Base-by-base conservation (phyloP, 139 green algal species). In the Mychonastes homosphaera region DNA sequence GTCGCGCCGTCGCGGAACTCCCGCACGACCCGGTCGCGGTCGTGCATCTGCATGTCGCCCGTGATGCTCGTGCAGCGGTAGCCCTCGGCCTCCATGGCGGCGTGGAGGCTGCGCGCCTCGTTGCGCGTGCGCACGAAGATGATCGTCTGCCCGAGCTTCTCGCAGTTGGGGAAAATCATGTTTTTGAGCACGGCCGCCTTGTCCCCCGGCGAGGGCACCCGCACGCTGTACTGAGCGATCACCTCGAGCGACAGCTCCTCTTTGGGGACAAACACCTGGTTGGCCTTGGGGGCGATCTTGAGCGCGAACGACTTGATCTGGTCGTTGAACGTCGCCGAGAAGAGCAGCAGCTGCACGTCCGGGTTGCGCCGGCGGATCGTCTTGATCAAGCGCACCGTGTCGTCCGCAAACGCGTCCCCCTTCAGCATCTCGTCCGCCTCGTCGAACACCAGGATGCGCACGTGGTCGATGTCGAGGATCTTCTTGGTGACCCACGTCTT, bases 341-440 rank as follows among this genome's bases (percentile, higher is more conserved):
- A 98, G 16, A 98, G 74, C 67, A 98, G 79, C 70, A 82, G 59
- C 52, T 82, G 75, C 29, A 77, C 62, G 43, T 69, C 58, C 2
- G 70, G 70, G 65, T 79, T 79, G 48, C 67, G 69, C 64, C 77
- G 75, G 19, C 75, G 68, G 38, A 78, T 77, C 21, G 53, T 69
- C 40, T 71, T 73, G 44, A 82, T 79, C 10, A 82, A 57, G 2
- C 75, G 68, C 58, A 83, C 53, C 56, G 83, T 89, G 71, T 96
- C 89, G 60, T 95, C 86, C 6, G 78, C 81, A 72, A 97, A 97
- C 0, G 77, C 91, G 48, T 96, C 84, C 56, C 76, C 74, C 57
- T 90, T 87, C 29, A 98, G 83, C 92, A 99, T 99, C 57, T 98
- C 81, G 70, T 99, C 93, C 1, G 93, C 93, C 76, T 99, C 93